Evolutionary conservation across 805 yeast genomes (phyloP).

Genomic region (Candida glaebosa): DNA sequence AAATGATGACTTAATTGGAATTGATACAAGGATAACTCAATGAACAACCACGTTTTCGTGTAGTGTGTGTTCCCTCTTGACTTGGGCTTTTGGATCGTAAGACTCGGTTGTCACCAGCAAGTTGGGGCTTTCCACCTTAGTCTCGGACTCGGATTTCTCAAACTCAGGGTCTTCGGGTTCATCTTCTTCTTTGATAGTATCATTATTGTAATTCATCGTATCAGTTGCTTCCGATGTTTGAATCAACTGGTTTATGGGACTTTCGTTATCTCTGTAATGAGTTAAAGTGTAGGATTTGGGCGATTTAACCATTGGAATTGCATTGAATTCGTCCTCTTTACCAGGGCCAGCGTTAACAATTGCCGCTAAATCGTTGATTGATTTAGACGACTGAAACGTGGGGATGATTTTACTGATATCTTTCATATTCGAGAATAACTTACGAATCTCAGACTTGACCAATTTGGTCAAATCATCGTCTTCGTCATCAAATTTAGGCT

Average conservation of each 20-base stretch:
- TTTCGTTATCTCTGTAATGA: conserved; percentile 30
- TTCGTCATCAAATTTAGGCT: conserved; percentile 11
- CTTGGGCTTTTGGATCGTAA: background rate
- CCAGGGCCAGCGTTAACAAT: conserved; percentile 9
- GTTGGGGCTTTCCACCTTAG: background rate
- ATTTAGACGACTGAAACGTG: conserved; percentile 27
- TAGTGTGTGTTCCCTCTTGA: background rate
- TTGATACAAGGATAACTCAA: background rate
- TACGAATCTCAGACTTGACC: conserved; percentile 32
- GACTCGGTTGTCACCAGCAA: background rate
- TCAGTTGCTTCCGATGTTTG: conserved; percentile 17
- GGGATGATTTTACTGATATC: conserved; percentile 32
- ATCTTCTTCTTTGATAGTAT: conserved; percentile 39
- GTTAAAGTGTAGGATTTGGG: conserved; percentile 40
- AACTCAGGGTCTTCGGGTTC: conserved; percentile 24
- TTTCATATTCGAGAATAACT: conserved; percentile 26
- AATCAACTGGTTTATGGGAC: conserved; percentile 35
- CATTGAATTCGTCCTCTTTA: conserved; percentile 5
- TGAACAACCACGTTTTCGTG: background rate
- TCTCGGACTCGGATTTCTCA: background rate
- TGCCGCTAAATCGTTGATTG: conserved; percentile 18
- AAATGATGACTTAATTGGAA: background rate
- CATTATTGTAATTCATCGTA: conserved; percentile 28
- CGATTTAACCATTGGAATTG: conserved; percentile 28
- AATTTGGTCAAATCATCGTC: conserved; percentile 30